These are phyloP conservation scores for Vigna hirtella DNA, from an alignment of 306 rosid species.

Conservation along the genomic window DNA sequence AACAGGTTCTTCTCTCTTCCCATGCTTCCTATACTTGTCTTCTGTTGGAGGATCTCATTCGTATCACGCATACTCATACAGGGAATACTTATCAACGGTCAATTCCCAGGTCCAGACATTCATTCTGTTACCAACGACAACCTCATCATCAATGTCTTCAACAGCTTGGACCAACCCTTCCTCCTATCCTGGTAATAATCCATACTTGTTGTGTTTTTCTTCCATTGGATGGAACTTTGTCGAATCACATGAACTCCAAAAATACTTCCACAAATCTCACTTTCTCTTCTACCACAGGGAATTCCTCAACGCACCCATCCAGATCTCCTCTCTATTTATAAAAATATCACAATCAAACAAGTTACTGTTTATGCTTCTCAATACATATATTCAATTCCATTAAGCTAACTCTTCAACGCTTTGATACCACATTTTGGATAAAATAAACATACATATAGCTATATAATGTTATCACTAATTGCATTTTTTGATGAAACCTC, in stretches of 20 bases:
- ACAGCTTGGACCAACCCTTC: slow-evolving; percentile 86
- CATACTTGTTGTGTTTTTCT: too few species aligned
- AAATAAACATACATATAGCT: too few species aligned
- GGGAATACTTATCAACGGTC: slow-evolving; percentile 96
- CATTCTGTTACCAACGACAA: slow-evolving; percentile 93
- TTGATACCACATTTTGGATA: too few species aligned
- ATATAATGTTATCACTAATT: neutral
- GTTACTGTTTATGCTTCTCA: too few species aligned
- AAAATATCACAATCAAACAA: too few species aligned
- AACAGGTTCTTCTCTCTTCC: slow-evolving; percentile 50
- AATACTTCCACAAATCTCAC: too few species aligned
- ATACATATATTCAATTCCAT: too few species aligned
- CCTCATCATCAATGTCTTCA: slow-evolving; percentile 90
- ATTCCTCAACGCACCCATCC: slow-evolving; percentile 1
- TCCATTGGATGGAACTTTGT: too few species aligned
- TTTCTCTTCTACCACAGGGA: too few species aligned
- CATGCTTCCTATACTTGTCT: neutral
- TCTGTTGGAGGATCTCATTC: slow-evolving; percentile 15
- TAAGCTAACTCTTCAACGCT: too few species aligned
- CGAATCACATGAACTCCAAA: too few species aligned
- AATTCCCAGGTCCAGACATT: slow-evolving; percentile 97
- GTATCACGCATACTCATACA: slow-evolving; percentile 7
- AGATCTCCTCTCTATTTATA: slow-evolving; percentile 29
- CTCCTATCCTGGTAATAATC: slow-evolving; percentile 78
- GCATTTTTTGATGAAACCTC: neutral